Evolutionary conservation across 2,329 filamentous ascomycete species (phyloP), one percentile per base, ranked within the genome.

Genomic region (Grosmannia clavigera): DNA sequence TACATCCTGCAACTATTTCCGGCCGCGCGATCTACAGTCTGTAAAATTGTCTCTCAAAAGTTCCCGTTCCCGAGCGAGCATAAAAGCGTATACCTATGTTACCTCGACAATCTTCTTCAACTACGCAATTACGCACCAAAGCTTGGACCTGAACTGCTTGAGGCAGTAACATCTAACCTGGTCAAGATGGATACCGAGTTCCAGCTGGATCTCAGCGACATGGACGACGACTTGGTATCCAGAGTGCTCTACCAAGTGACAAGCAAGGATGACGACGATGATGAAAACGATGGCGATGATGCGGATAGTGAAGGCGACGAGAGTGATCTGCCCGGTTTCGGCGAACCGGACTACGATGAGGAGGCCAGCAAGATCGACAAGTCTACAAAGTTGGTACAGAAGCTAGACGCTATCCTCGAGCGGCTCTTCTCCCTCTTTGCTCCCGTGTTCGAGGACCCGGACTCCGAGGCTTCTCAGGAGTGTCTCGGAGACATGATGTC

Each of bases 161-260:
- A 90, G 60, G 76, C 95, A 14, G 87, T 97, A 55, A 87, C 91
- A 51, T 88, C 92, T 66, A 86, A 89, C 63, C 79, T 97, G 9
- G 90, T 97, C 68, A 94, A 94, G 73, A 89, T 97, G 61, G 94
- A 99, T 70, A 90, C 95, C 1, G 89, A 96, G 70, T 94, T 97
- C 72, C 92, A 96, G 72, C 82, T 92, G 57, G 92, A 97, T 68
- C 77, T 97, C 67, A 91, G 97, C 64, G 92, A 97, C 66, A 76
- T 96, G 63, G 92, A 96, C 63, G 92, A 97, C 64, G 89, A 95
- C 60, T 79, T 90, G 11, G 88, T 90, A 59, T 84, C 91, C 29
- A 83, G 85, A 58, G 82, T 92, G 22, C 79, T 88, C 57, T 78
- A 79, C 69, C 81, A 78, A 57, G 71, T 81, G 22, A 70, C 46